Conservation (phyloP, 345 rosid genomes). For the Pugionium dolabratum region DNA sequence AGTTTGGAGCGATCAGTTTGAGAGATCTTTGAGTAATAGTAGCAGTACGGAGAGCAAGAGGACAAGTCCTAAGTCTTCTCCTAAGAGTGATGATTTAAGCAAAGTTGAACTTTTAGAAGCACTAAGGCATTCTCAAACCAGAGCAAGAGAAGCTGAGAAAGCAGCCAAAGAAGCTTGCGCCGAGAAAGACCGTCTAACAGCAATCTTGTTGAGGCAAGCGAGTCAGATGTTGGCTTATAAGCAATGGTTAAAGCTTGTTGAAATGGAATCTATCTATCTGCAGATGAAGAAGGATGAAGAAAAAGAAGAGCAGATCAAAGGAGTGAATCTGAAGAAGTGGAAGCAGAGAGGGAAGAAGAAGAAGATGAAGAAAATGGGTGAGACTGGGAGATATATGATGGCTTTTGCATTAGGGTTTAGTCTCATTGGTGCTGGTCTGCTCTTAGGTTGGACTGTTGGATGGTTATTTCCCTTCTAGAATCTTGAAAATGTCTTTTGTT, state of each 20-base stretch:
- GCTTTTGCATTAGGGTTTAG: slow-evolving; percentile 80
- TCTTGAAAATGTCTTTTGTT: slow-evolving; percentile 25
- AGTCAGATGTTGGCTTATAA: slow-evolving; percentile 87
- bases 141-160: slow-evolving; percentile 95
- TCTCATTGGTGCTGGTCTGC: slow-evolving; percentile 87
- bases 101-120: slow-evolving; percentile 88
- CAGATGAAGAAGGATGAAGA: slow-evolving; percentile 50
- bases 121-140: slow-evolving; percentile 86
- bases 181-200: slow-evolving; percentile 77
- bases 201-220: slow-evolving; percentile 86
- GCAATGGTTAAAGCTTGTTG: slow-evolving; percentile 88
- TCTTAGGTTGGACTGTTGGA: slow-evolving; percentile 94
- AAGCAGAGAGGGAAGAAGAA: slow-evolving; percentile 42
- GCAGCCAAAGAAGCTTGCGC: slow-evolving; percentile 69
- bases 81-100: slow-evolving; percentile 50
- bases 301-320: slow-evolving; percentile 24
- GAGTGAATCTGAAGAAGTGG: slow-evolving; percentile 34
- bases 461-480: slow-evolving; percentile 66
- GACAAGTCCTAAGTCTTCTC: slow-evolving; percentile 37
- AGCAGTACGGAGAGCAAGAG: slow-evolving; percentile 32
- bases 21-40: slow-evolving; percentile 44
- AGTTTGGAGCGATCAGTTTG: slow-evolving; percentile 38
- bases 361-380: slow-evolving; percentile 36
- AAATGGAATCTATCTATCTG: slow-evolving; percentile 64
- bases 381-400: slow-evolving; percentile 49